These are phyloP conservation scores for Danielia oregonensis DNA, from an alignment of 805 yeast species.

Conservation along the genomic window DNA sequence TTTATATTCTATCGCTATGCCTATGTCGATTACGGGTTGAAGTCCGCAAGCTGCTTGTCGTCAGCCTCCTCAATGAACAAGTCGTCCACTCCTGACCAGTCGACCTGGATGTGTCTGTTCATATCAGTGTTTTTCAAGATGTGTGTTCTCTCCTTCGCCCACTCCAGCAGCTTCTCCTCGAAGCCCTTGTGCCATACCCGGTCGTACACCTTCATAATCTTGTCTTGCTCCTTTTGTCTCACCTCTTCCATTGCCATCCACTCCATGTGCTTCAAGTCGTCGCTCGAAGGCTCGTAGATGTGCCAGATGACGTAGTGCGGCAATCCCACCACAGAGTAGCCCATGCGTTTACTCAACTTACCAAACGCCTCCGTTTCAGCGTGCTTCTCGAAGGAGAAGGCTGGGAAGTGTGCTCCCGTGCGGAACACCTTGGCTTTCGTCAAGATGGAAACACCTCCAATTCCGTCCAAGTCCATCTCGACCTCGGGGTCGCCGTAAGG, in stretches of 20 bases:
- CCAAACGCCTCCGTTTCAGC: slow-evolving; percentile 99
- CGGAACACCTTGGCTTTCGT: slow-evolving; percentile 85
- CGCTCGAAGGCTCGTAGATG: slow-evolving; percentile 88
- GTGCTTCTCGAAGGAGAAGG: slow-evolving; percentile 91
- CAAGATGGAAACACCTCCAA: slow-evolving; percentile 94
- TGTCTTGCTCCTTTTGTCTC: slow-evolving; percentile 58
- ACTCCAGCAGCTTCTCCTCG: slow-evolving; percentile 65
- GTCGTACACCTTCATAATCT: slow-evolving; percentile 60
- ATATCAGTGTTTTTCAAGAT: slow-evolving; percentile 77
- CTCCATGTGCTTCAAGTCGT: slow-evolving; percentile 83
- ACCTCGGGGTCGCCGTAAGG: slow-evolving; percentile 94
- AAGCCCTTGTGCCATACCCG: slow-evolving; percentile 76
- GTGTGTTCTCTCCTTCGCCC: slow-evolving; percentile 68
- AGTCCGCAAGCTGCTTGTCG: slow-evolving; percentile 38
- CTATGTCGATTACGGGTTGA: slow-evolving; percentile 35
- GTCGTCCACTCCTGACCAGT: slow-evolving; percentile 65
- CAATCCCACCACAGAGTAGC: slow-evolving; percentile 79
- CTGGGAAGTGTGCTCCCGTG: slow-evolving; percentile 92
- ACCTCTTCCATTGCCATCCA: slow-evolving; percentile 84
- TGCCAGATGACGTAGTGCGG: slow-evolving; percentile 94
- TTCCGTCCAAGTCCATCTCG: slow-evolving; percentile 91
- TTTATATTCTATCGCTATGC: no score
- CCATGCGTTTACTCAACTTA: slow-evolving; percentile 81
- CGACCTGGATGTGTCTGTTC: slow-evolving; percentile 51
- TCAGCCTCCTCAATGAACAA: slow-evolving; percentile 27